Evolutionary conservation across 164 flowering plant species (phyloP), one percentile per base, ranked within the genome.

Genomic region (Berberis vulgaris): DNA sequence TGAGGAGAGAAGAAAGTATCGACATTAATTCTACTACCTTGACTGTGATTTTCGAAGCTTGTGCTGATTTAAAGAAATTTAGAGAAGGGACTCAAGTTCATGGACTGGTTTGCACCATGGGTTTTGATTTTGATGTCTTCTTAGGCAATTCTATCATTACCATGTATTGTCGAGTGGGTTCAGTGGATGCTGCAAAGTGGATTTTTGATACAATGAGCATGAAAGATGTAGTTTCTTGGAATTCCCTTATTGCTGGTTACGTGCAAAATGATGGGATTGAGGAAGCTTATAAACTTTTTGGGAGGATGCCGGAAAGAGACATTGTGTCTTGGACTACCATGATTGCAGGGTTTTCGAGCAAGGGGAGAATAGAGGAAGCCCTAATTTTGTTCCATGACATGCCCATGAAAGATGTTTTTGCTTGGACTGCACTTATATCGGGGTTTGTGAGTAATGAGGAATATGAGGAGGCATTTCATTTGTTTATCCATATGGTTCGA

Each of bases 371-470:
- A 42, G 59, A 38, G 7, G 66, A 64, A 43, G 43, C 59, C 42
- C 54, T 64, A 41, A 26, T n/a, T 43, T 64, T 64, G 49, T 64
- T 64, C n/a, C 54, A 45, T 45, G 42, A 54, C 46, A 54, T 64
- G 59, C 59, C 49, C 10, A 43, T 44, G 66, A 64, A 64, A 54
- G 66, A 54, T 55, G 59, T 54, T 45, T 6, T 64, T 64, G 66
- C 71, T 26, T 68, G 65, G 71, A 68, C 60, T 41, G 54, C 65
- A 7, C 41, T 68, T 47, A 62, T 68, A 12, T 61, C 54, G 9
- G 71, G 71, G 3, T 62, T 54, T 41, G 65, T 64, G 1, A 38
- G 52, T 43, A 54, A 64, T 64, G 59, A 50, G 4, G 59, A 55
- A 4, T 64, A 64, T 45, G 59, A 64, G 58, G 47, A 44, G n/a